Conservation (phyloP, 2,329 filamentous ascomycete genomes). For the Ramichloridium luteum region DNA sequence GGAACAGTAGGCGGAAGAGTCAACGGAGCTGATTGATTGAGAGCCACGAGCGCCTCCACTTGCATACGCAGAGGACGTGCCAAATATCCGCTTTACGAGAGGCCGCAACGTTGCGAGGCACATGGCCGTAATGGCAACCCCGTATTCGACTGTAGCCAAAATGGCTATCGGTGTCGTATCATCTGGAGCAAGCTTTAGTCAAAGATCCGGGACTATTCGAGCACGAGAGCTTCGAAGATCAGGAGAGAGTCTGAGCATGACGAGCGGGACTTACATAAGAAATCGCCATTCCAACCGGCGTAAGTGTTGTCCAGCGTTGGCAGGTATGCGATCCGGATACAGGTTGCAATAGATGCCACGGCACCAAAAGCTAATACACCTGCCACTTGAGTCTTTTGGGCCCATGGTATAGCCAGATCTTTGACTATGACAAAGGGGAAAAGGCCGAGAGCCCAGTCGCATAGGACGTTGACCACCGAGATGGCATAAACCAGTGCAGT, state of each 20-base stretch:
- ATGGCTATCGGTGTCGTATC: slow-evolving; percentile 30
- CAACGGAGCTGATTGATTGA: too few relatives aligned
- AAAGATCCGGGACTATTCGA: neutral
- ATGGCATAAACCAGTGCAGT: slow-evolving; percentile 29
- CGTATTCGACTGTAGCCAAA: slow-evolving; percentile 24
- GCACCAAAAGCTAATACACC: slow-evolving; percentile 30
- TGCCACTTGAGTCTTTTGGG: slow-evolving; percentile 28
- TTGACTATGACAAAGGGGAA: slow-evolving; percentile 32
- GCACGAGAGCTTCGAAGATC: neutral
- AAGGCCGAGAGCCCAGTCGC: slow-evolving; percentile 31
- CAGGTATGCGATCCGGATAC: slow-evolving; percentile 35
- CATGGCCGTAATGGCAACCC: slow-evolving; percentile 29
- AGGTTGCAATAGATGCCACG: slow-evolving; percentile 40
- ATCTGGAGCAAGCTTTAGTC: slow-evolving; percentile 19
- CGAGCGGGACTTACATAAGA: slow-evolving; percentile 24
- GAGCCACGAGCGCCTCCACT: neutral
- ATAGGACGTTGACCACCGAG: slow-evolving; percentile 28
- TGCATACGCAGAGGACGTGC: too few relatives aligned
- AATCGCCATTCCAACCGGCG: slow-evolving; percentile 26
- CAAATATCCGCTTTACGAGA: too few relatives aligned
- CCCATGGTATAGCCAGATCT: slow-evolving; percentile 28
- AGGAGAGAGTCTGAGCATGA: neutral
- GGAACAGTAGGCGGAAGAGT: neutral
- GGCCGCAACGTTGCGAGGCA: slow-evolving; percentile 39
- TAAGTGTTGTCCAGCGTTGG: slow-evolving; percentile 26